Evolutionary conservation across 768 basidiomycete species (phyloP), one percentile per base, ranked within the genome.

Genomic region (Thelephora ganbajun): DNA sequence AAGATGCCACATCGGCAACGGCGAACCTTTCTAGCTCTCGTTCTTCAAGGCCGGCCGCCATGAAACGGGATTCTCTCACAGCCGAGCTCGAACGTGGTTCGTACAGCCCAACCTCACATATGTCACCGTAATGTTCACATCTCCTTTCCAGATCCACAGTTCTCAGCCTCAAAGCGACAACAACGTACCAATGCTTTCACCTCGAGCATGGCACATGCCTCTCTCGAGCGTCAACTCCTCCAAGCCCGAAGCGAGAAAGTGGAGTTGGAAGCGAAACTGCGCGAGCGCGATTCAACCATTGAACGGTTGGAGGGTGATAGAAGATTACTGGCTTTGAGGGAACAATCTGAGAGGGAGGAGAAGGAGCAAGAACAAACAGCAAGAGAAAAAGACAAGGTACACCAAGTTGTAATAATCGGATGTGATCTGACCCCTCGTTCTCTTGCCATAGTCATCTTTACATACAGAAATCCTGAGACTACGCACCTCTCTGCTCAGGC

Each of bases 221-320:
- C 73, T 1, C 66, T 87, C 14, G 83, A 87, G 55, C 66, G 85
- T n/a, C 77, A 80, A 52, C 69, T 88, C 1, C 63, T 77, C 7
- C 66, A 78, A 2, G 69, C 76, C 0, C 77, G 84, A 50, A 72
- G 79, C 0, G 66, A 74, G 5, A 78, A 77, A 52, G 61, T 73
- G 18, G 80, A 85, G 34, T 63, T 85, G 34, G 83, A 87, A 59
- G 69, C 72, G 11, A 79, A 79, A 58, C 64, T 87, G 3, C 68
- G 79, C 30, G 80, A 87, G 61, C 76, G 73, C 57, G 80, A 84
- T 2, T 53, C 69, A 1, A 59, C 65, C 19, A 71, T 88, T 22
- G 82, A 83, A 37, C 65, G 76, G 39, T 67, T 90, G 9, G 82
- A 87, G 55, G 66, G 73, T 14, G 86, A 89, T 56, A 65, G 84